Evolutionary conservation across 306 rosid genomes (phyloP).

Genomic region (Urtica urens): DNA sequence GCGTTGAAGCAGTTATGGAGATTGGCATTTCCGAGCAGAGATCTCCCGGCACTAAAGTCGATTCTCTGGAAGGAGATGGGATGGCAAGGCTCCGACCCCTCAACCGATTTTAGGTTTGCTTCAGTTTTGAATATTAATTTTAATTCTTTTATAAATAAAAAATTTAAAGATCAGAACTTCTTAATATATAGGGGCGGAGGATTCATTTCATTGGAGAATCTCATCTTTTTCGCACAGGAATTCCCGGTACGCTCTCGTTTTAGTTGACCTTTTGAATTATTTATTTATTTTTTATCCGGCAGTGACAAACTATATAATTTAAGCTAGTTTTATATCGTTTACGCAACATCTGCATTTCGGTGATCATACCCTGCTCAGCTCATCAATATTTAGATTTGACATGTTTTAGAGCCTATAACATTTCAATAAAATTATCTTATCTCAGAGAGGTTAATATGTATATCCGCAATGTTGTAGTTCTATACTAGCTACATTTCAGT

Average conservation of each 20-base stretch:
- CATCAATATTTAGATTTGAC: too few species aligned
- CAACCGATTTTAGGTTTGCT: conserved; percentile 88
- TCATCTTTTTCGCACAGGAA: conserved; percentile 63
- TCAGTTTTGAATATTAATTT: background rate
- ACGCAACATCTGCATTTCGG: too few species aligned
- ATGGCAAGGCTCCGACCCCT: conserved; percentile 97
- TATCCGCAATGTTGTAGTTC: too few species aligned
- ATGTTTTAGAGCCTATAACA: too few species aligned
- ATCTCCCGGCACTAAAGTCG: conserved; percentile 74
- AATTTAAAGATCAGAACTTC: conserved; percentile 13
- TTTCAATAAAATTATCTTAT: too few species aligned
- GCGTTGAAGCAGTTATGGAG: conserved; percentile 74
- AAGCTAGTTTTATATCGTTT: too few species aligned
- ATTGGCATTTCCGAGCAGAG: conserved; percentile 75
- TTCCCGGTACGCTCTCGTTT: conserved; percentile 62
- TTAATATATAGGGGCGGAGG: conserved; percentile 95
- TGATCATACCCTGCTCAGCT: too few species aligned
- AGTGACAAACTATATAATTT: too few species aligned
- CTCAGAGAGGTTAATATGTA: too few species aligned
- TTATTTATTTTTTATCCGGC: too few species aligned
- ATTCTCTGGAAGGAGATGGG: conserved; percentile 99
- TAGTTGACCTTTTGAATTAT: too few species aligned
- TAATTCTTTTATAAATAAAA: background rate
- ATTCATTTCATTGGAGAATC: conserved; percentile 83
- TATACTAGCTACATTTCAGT: too few species aligned